Base-by-base conservation (phyloP, 176 grass and related monocot genomes). In the Hsuehochloa calcarea region DNA sequence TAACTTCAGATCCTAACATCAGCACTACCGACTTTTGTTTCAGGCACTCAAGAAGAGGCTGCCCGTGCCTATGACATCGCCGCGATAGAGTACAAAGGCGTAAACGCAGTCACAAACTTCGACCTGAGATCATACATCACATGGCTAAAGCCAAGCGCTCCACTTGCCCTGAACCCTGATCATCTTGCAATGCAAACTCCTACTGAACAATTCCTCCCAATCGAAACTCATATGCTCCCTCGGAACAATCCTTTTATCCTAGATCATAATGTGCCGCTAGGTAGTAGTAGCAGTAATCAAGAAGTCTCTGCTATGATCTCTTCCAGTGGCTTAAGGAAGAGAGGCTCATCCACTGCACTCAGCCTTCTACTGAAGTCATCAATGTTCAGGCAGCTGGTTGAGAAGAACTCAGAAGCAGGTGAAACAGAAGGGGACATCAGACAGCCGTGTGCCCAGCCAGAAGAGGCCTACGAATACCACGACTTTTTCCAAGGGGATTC, bases 31-130 rank as follows among this genome's bases (percentile, higher is more conserved):
- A 49, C 71, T 56, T 56, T 31, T 46, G 0, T 38, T 46, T 0
- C 83, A 93, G 92, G 87, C 46, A 92, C 93, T 13, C 93, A 94
- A 51, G 93, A 94, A 29, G 90, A 94, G 13, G 93, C 93, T 4
- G 93, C 93, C 22, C 87, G 79, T 0, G 90, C 90, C 0, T 92
- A 94, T 46, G 93, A 94, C 85, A 88, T 92, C 34, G 93, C 93
- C 0, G 93, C 93, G 13, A 88, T 94, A n/a, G 93, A 94, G 68
- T 94, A 94, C 85, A 86, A 84, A 52, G 93, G 90, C 68, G 85
- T 94, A 31, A 90, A 92, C 56, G 93, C 93, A 0, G 90, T 94
- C 25, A 94, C 93, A 23, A 94, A 94, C 82, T 94, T 94, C 68
- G 87, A 94, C 74, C 81, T 94, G 15, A 72, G 93, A 4, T 90